Conservation (phyloP, 176 grass and related monocot species). For the Oryza rufipogon region DNA sequence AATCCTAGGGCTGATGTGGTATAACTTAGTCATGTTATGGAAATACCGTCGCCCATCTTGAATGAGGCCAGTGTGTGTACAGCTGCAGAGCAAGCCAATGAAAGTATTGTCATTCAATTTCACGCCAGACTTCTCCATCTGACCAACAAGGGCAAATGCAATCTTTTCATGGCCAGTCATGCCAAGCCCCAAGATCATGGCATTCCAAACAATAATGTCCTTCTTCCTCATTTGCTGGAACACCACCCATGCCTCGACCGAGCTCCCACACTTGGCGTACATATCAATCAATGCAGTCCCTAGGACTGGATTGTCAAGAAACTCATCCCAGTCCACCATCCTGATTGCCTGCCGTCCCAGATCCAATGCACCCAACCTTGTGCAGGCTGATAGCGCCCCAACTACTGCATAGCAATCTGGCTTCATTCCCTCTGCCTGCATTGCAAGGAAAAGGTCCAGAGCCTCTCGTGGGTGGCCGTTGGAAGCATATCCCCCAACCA, state of each 20-base stretch:
- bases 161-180: conserved; percentile 60
- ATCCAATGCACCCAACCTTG: conserved; percentile 60
- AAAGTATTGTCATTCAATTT: conserved; percentile 62
- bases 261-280: conserved; percentile 71
- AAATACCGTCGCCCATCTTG: conserved; percentile 61
- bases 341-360: conserved; percentile 37
- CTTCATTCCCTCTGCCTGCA: conserved; percentile 44
- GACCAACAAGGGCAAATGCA: conserved; percentile 54
- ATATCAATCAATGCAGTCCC: conserved; percentile 73
- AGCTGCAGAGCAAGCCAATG: conserved; percentile 68
- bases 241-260: conserved; percentile 45
- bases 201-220: conserved; percentile 69
- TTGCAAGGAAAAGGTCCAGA: conserved; percentile 58
- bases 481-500: conserved; percentile 73
- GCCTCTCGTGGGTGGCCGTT: conserved; percentile 58
- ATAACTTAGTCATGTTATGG: conserved; percentile 45
- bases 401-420: conserved; percentile 60
- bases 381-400: conserved; percentile 60
- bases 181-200: conserved; percentile 64
- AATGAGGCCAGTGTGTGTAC: conserved; percentile 65
- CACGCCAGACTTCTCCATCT: conserved; percentile 55
- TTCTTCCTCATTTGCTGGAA: conserved; percentile 60
- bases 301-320: conserved; percentile 59
- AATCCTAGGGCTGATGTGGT: conserved; percentile 52
- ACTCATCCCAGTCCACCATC: conserved; percentile 47